Percentiles rank a stretch among this genome's conserved stretches.
phyloP scores from a whole-genome alignment of 1,284 basidiomycete genomes.

The Melampsora americana region DNA sequence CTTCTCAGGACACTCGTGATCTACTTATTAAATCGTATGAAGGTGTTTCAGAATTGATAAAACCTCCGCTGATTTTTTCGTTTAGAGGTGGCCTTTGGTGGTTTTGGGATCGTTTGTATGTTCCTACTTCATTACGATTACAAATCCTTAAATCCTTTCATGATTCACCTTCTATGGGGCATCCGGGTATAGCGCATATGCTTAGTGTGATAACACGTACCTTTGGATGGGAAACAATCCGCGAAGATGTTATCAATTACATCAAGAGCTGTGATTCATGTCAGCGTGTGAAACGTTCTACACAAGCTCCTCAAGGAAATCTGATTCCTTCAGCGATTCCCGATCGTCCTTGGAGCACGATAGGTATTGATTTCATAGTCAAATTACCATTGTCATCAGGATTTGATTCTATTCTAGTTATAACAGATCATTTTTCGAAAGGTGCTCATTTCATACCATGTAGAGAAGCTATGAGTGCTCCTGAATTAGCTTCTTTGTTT shows the following conservation, averaged over 20 bases:
- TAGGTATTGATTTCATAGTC: constrained; percentile 32
- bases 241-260: not conserved
- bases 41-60: not conserved
- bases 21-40: not conserved
- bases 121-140: not conserved
- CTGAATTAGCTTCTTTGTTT: not conserved
- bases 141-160: constrained; percentile 1
- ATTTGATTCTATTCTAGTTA: constrained; percentile 24
- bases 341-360: constrained; percentile 14
- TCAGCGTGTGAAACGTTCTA: constrained; percentile 50
- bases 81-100: not conserved
- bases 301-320: not conserved
- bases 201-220: not conserved
- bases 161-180: constrained; percentile 14
- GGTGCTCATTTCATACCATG: constrained; percentile 18
- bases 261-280: constrained; percentile 53
- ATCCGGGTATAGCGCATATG: constrained; percentile 10
- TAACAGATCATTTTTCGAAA: constrained; percentile 23
- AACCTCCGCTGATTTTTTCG: not conserved
- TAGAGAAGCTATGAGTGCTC: constrained; percentile 11
- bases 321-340: not conserved
- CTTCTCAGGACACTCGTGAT: not conserved
- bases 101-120: not conserved
- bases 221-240: constrained; percentile 19
- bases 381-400: constrained; percentile 12